Base-by-base conservation (phyloP, 2,329 filamentous ascomycete genomes). In the Penicillium decumbens region DNA sequence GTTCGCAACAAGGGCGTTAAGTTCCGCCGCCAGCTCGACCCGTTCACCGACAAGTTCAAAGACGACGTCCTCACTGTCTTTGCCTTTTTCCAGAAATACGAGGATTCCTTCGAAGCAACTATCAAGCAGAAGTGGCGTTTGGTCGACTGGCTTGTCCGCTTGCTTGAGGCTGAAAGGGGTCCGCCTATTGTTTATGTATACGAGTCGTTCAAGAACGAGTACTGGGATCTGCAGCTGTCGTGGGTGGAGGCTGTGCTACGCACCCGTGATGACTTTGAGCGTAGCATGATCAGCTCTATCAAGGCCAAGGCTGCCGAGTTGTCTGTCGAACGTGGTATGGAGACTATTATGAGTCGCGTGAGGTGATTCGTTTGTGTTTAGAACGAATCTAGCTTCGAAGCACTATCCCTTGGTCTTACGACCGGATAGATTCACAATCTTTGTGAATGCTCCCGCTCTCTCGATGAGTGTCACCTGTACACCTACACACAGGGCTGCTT, bases 161-260 rank as follows among this genome's bases (percentile, higher is more conserved):
- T 98, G 51, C 77, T 98, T n/a, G 77, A 79, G 41, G 83, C 83
- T 3, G 83, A 85, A 27, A 89, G 93, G 65, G 85, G 84, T 43
- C 80, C 83, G 27, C 78, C 76, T 23, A 77, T 96, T 0, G 83
- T 89, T 13, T 82, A 87, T 44, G 84, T 88, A 1, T 97, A 95
- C 65, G 86, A 86, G 60, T 75, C 77, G 4, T 92, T 98, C 75
- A 97, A 96, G 77, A 75, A 73, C 33, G 79, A 82, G 40, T 96
- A 95, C 70, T 95, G 92, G 88, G 93, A 98, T 72, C 76, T 97
- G 66, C 89, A 95, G 69, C 84, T 97, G 51, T 86, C 84, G 40
- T 98, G 93, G 93, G 90, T 98, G 6, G 95, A 98, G 76, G 87
- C 88, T 6, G 92, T 95, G 41, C 67, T 98, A 56, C 80, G 91